Base-by-base conservation (phyloP, 805 yeast species). In the Henningerozyma blattae region DNA sequence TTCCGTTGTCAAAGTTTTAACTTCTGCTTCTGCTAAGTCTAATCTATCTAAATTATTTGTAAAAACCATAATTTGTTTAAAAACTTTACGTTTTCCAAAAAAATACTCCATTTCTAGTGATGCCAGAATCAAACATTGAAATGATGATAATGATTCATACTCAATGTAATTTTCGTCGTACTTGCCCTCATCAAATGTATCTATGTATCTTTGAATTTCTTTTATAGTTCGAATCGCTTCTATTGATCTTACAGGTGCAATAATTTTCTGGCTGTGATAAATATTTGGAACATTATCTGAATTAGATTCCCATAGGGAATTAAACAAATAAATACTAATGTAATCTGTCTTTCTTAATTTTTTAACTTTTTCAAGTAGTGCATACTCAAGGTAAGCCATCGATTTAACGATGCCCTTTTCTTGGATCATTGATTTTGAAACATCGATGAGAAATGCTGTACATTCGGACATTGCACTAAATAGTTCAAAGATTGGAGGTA, bases 341-440 rank as follows among this genome's bases (percentile, higher is more conserved):
- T 47, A 54, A 36, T 54, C 58, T 2, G 59, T 54, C 43, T 52
- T 54, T 19, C 59, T 48, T 18, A 33, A 34, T 28, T 44, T 42
- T 32, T 45, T 49, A 28, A 44, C 43, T 35, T 54, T 54, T 22
- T 46, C 46, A 30, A 50, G 33, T 22, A 53, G 29, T 10, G 48
- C 38, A 35, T 47, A 46, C 32, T 52, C 56, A 16, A 54, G 30
- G 32, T 52, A 52, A n/a, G 50, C 41, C 13, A 39, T 22, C 2
- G 46, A 42, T 14, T 44, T 42, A 3, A 40, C 34, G 3, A 44
- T 33, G 16, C 29, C 34, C 10, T 38, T 45, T 2, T 35, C 32
- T 1, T 28, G 22, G 2, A 44, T 30, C 46, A 51, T 43, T 6
- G 45, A 40, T 12, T 37, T 39, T 2, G 54, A 44, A 3, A 44